Evolutionary conservation across 2,329 filamentous ascomycete species (phyloP), one percentile per base, ranked within the genome.

Genomic region (Dryadomyces quercus-mongolicae): DNA sequence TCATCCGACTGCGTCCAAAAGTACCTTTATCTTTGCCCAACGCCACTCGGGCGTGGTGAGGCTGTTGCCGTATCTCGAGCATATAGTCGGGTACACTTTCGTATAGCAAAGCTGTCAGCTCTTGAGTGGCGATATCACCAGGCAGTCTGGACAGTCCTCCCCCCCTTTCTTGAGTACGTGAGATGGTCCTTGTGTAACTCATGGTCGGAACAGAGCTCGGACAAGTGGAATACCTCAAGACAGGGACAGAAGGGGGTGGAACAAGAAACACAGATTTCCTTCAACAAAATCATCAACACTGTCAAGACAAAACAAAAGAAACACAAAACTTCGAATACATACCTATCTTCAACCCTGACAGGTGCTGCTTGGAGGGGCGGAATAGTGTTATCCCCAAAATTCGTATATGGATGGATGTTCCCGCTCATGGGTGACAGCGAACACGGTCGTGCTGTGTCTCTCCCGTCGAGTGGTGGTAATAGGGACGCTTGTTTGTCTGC

Each of bases 11-110:
- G n/a, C 8, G 31, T n/a, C 20, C 18, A 51, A 40, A 55, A 67
- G 53, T 69, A 86, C 84, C 79, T 74, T 89, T 89, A 64, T 89
- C 86, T 67, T 89, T 89, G 60, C 82, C 82, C 60, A 84, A 75
- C 46, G 83, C 79, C 54, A 88, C 81, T 58, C 85, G 77, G 51
- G 82, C 85, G 67, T 81, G 75, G 59, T 76, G 73, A 52, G 85
- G 85, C 63, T 85, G 76, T 69, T 89, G 85, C 60, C 80, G 76
- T 60, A 88, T 63, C 48, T 60, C 57, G 25, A 68, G 60, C 56
- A 62, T 61, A 49, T 65, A 66, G 57, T 66, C 65, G 45, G 58
- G 56, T 9, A 56, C 58, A 43, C 54, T 56, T 53, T 55, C 47
- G 52, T 31, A 49, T 46, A 49, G 40, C 49, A 57, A 46, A n/a